phyloP scores from a whole-genome alignment of 139 green algal species.

The Zygnema cylindricum region DNA sequence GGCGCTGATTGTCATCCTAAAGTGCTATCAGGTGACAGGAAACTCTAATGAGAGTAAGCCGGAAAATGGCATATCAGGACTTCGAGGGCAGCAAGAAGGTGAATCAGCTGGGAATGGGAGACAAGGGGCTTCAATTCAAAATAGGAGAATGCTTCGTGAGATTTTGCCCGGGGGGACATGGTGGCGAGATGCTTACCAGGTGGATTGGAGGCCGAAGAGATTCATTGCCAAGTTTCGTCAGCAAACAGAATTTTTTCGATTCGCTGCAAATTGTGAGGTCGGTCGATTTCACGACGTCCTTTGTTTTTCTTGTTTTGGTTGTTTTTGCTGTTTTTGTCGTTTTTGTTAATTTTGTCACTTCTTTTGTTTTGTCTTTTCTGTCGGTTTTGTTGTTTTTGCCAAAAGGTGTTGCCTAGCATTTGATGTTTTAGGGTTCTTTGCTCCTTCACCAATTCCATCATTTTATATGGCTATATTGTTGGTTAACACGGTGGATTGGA shows the following conservation, averaged over 20 bases:
- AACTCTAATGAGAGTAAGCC: not conserved
- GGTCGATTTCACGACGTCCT: not conserved
- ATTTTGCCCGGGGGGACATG: not conserved
- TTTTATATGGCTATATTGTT: too few species aligned
- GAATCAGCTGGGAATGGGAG: not conserved
- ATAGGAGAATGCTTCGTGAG: not conserved
- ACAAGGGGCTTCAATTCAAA: not conserved
- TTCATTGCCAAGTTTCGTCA: constrained; percentile 57
- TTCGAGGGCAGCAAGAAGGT: not conserved
- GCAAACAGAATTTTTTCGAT: constrained; percentile 18
- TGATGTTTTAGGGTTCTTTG: too few species aligned
- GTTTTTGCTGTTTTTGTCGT: too few species aligned
- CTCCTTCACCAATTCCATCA: too few species aligned
- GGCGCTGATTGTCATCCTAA: too few species aligned
- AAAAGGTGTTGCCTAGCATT: too few species aligned
- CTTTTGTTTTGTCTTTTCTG: too few species aligned
- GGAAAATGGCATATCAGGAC: not conserved
- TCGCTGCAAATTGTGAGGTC: constrained; percentile 47
- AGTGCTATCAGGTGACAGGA: not conserved
- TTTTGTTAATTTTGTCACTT: too few species aligned
- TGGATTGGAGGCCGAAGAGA: constrained; percentile 48
- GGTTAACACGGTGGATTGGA: too few species aligned
- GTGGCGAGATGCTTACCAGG: constrained; percentile 48
- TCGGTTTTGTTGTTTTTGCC: too few species aligned
- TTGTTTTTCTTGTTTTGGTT: too few species aligned